These are phyloP conservation scores for Beauveria sp. DNA, from an alignment of 2,329 filamentous ascomycete genomes.

Conservation along the genomic window DNA sequence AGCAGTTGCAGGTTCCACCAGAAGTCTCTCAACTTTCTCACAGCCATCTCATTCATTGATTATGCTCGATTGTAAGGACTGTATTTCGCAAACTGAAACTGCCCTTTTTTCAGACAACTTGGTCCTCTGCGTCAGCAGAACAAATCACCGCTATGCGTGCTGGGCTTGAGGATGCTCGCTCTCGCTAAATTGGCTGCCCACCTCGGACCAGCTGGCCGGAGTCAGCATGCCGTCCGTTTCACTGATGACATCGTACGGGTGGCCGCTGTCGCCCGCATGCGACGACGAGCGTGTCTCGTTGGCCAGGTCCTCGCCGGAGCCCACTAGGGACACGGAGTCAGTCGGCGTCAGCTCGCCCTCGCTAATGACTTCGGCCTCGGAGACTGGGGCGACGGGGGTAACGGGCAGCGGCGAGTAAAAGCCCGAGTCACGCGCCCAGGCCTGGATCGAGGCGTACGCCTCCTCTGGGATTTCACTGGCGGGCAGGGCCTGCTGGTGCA, in stretches of 20 bases:
- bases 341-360: slow-evolving; percentile 51
- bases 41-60: too few species aligned
- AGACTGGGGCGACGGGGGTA: slow-evolving; percentile 39
- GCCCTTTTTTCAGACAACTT: too few species aligned
- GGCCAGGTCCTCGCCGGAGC: slow-evolving; percentile 40
- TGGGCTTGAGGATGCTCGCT: slow-evolving; percentile 27
- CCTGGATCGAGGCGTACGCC: slow-evolving; percentile 54
- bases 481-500: slow-evolving; percentile 46
- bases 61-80: too few species aligned
- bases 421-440: slow-evolving; percentile 52
- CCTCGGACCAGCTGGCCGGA: slow-evolving; percentile 57
- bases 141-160: background rate
- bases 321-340: slow-evolving; percentile 48
- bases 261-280: slow-evolving; percentile 28
- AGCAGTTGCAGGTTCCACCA: too few species aligned
- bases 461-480: slow-evolving; percentile 38
- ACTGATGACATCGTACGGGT: slow-evolving; percentile 48
- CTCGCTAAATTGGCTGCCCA: slow-evolving; percentile 55
- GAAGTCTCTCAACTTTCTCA: too few species aligned
- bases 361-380: slow-evolving; percentile 44
- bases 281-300: slow-evolving; percentile 35
- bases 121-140: too few species aligned
- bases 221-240: slow-evolving; percentile 53
- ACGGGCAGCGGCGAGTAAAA: slow-evolving; percentile 56
- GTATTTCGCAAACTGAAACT: too few species aligned